Percentiles rank a stretch among this genome's conserved stretches.
phyloP scores from a whole-genome alignment of 1,139 yeast genomes.

The Nakaseomyces sp. region DNA sequence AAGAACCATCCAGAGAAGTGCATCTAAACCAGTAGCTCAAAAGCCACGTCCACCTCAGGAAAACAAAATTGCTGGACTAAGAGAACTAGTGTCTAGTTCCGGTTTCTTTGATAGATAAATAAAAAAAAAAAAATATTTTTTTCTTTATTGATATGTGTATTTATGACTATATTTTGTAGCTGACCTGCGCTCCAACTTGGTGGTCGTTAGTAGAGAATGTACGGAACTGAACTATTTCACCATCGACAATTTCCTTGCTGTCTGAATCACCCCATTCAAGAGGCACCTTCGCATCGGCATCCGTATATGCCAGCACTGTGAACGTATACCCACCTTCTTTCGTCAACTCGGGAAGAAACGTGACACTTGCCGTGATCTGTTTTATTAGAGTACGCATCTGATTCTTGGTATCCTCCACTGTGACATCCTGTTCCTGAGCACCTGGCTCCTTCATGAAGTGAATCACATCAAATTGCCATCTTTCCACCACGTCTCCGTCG shows the following conservation, averaged over 20 bases:
- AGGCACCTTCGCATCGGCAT: conserved; percentile 63
- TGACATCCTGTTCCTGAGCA: conserved; percentile 8
- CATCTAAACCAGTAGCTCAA: conserved; percentile 8
- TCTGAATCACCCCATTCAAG: conserved; percentile 83
- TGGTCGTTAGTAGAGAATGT: conserved; percentile 63
- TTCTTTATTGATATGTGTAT: background rate
- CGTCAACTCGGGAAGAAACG: conserved; percentile 71
- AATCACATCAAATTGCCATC: conserved; percentile 71
- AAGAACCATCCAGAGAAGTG: conserved; percentile 9
- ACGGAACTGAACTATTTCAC: conserved; percentile 58
- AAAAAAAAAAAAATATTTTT: conserved; percentile 7
- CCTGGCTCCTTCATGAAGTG: conserved; percentile 36
- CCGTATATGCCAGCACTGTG: conserved; percentile 80
- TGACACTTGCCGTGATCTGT: conserved; percentile 81
- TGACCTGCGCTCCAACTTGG: conserved; percentile 67
- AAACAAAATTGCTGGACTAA: conserved; percentile 3
- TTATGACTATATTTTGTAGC: conserved; percentile 35
- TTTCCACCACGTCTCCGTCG: conserved; percentile 61
- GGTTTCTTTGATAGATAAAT: conserved; percentile 17
- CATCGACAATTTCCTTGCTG: conserved; percentile 47
- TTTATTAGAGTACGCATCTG: conserved; percentile 82
- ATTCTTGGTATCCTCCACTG: conserved; percentile 44
- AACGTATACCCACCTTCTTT: conserved; percentile 60
- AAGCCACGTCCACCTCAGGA: conserved; percentile 11
- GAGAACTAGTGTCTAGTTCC: conserved; percentile 17